Base-by-base conservation (phyloP, 768 basidiomycete genomes). In the Lactarius akahatsu region DNA sequence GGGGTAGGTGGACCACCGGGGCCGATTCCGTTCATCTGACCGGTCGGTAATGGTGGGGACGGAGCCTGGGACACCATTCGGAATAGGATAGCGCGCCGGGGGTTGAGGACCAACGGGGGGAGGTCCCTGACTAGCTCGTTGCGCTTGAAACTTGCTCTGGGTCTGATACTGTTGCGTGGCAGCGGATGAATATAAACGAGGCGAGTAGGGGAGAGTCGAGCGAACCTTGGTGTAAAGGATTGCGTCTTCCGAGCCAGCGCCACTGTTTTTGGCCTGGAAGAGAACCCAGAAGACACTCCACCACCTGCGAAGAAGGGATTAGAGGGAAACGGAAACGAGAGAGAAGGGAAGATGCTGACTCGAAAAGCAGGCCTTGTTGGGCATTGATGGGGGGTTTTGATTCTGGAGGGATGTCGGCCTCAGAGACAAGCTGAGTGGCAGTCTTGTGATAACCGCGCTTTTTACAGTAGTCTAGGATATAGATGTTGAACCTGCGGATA, bases 241-340 rank as follows among this genome's bases (percentile, higher is more conserved):
- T 28, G 88, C 90, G 69, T 92, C 90, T 1, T 91, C 89, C n/a
- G 85, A 74, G 23, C 85, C 87, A 10, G 73, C 74, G 36, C 84
- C 84, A 58, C 82, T 88, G 69, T 87, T 90, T 77, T 92, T 92
- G 56, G 91, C 90, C 15, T 86, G 86, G 74, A 92, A 93, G 18
- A 92, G 78, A 0, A 91, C 87, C 91, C 91, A 93, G 72, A 93
- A 93, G 28, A 93, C 91, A 70, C 86, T 89, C 91, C 91, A 93
- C 91, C 91, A 93, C 74, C 91, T 92, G 70, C 36, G 58, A 9
- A 36, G 65, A 63, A 70, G 59, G 62, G 70, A 30, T 61, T 61
- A 66, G 55, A 55, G 58, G 62, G 65, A 54, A 62, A 65, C 20
- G 41, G 18, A 20, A 8, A 61, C 13, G n/a, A 69, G 61, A 65